A percentile compares a stretch with the other conserved stretches of the same genome.
These are phyloP conservation scores for Pseudoperonospora humuli DNA, from an alignment of 352 stramenopile genomes.

Conservation along the genomic window DNA sequence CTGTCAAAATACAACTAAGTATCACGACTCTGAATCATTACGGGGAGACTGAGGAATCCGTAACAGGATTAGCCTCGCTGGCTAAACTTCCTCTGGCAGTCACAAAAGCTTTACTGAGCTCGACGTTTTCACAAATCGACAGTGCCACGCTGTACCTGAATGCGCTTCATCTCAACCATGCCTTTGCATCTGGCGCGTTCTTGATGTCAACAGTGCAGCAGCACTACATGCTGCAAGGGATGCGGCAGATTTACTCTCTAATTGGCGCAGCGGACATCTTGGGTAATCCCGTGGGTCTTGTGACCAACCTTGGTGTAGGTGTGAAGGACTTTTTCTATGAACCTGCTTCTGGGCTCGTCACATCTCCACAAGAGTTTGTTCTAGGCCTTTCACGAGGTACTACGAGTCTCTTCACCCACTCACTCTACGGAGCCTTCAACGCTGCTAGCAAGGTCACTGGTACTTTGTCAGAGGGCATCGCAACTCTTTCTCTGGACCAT, in stretches of 20 bases:
- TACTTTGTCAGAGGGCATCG: constrained; percentile 86
- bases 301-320: constrained; percentile 81
- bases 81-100: too few species aligned
- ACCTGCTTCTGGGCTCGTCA: constrained; percentile 83
- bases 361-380: constrained; percentile 83
- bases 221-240: constrained; percentile 73
- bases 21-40: too few species aligned
- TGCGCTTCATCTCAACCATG: too few species aligned
- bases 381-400: constrained; percentile 84
- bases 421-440: constrained; percentile 89
- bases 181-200: too few species aligned
- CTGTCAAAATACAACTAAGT: too few species aligned
- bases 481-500: constrained; percentile 84
- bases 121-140: too few species aligned
- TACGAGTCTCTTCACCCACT: constrained; percentile 85
- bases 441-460: constrained; percentile 90
- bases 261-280: constrained; percentile 86
- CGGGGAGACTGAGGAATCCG: too few species aligned
- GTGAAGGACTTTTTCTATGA: constrained; percentile 94
- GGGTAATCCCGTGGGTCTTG: constrained; percentile 84
- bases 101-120: too few species aligned
- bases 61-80: too few species aligned
- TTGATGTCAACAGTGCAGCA: too few species aligned
- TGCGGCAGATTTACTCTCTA: constrained; percentile 79
- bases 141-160: too few species aligned